Evolutionary conservation across 1,139 yeast genomes (phyloP).

Genomic region (Saccharomyces hybrid): DNA sequence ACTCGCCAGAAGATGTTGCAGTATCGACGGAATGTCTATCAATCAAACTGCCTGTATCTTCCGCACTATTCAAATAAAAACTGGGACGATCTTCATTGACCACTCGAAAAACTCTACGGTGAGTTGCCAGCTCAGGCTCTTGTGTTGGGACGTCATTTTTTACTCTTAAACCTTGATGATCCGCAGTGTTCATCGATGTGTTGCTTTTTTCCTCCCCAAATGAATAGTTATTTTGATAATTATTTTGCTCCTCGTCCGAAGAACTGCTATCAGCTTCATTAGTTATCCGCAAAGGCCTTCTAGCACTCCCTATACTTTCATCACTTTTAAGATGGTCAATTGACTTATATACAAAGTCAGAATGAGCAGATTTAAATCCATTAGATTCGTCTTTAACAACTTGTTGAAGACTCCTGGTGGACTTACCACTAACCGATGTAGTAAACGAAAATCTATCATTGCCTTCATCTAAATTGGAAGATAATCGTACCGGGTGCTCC

Average conservation of each 20-base stretch:
- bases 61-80: slow-evolving; percentile 20
- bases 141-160: neutral
- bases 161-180: neutral
- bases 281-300: neutral
- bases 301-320: slow-evolving; percentile 2
- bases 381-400: slow-evolving; percentile 8
- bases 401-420: slow-evolving; percentile 17
- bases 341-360: slow-evolving; percentile 4
- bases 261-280: neutral
- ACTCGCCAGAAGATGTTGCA: slow-evolving; percentile 1
- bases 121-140: slow-evolving; percentile 6
- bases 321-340: slow-evolving; percentile 1
- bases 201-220: neutral
- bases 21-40: slow-evolving; percentile 1
- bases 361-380: slow-evolving; percentile 5
- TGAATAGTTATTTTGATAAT: neutral
- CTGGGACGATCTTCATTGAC: slow-evolving; percentile 29
- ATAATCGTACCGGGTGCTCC: neutral
- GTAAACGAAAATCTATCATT: slow-evolving; percentile 22
- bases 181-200: neutral
- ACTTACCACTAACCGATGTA: slow-evolving; percentile 14
- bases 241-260: neutral
- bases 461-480: slow-evolving; percentile 6
- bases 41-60: slow-evolving; percentile 16
- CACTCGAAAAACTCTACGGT: slow-evolving; percentile 23